phyloP scores from a whole-genome alignment of 345 rosid genomes.

The Salix dunnii region DNA sequence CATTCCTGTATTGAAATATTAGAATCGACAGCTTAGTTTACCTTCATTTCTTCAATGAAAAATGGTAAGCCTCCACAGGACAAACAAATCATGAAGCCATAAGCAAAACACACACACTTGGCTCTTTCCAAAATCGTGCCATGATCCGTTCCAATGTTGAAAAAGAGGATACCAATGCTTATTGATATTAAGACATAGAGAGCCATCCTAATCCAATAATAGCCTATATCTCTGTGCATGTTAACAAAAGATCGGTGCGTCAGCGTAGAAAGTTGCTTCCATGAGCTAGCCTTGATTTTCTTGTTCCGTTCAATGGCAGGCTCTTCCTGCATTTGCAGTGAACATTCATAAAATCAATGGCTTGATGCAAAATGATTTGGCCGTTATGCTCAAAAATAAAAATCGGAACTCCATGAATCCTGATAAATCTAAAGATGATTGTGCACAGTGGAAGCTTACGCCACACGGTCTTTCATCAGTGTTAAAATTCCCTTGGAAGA shows the following conservation, averaged over 20 bases:
- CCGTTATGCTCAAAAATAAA: too few relatives aligned
- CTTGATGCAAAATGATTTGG: too few relatives aligned
- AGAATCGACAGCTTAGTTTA: background rate
- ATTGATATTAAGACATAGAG: background rate
- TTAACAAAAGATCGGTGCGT: slow-evolving; percentile 8
- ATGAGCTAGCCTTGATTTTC: background rate
- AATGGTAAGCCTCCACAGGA: slow-evolving; percentile 16
- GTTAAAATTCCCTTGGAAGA: too few relatives aligned
- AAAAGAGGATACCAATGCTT: slow-evolving; percentile 7
- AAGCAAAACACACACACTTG: background rate
- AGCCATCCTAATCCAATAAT: slow-evolving; percentile 14
- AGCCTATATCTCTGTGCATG: slow-evolving; percentile 15
- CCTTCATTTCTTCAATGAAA: slow-evolving; percentile 20
- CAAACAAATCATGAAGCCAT: slow-evolving; percentile 15
- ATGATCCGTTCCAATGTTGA: background rate
- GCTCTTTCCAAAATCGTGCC: slow-evolving; percentile 7
- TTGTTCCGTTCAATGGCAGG: background rate
- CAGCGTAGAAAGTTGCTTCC: slow-evolving; percentile 10
- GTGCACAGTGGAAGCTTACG: too few relatives aligned
- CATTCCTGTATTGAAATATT: too few relatives aligned
- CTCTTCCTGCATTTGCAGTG: background rate
- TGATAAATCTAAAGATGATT: too few relatives aligned
- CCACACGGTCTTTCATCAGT: too few relatives aligned
- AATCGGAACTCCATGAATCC: background rate
- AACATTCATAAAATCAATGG: too few relatives aligned